Conservation (phyloP, 73 alveolate species). For the Diophrys appendiculata region DNA sequence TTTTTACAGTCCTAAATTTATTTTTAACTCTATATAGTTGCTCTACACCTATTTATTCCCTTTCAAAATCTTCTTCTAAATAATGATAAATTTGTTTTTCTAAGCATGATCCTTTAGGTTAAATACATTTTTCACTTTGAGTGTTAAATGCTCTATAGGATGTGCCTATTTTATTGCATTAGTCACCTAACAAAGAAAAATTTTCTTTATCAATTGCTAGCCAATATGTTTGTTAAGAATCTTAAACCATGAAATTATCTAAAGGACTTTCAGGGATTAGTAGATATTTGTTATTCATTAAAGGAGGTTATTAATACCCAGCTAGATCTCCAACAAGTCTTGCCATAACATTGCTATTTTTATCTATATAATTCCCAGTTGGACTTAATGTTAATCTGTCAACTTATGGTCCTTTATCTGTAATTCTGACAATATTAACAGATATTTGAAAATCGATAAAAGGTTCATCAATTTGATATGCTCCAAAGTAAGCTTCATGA, state of each 20-base stretch:
- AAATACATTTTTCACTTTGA: slow-evolving; percentile 62
- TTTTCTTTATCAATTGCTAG: slow-evolving; percentile 65
- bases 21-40: too few species aligned
- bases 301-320: slow-evolving; percentile 64
- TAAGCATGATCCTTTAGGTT: slow-evolving; percentile 62
- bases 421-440: slow-evolving; percentile 34
- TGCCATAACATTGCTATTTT: slow-evolving; percentile 43
- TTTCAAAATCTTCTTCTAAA: slow-evolving; percentile 41
- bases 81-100: slow-evolving; percentile 59
- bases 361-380: slow-evolving; percentile 7
- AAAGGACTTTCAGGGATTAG: slow-evolving; percentile 58
- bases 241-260: slow-evolving; percentile 34
- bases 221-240: slow-evolving; percentile 45
- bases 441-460: slow-evolving; percentile 50
- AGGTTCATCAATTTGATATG: slow-evolving; percentile 58
- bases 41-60: slow-evolving; percentile 21
- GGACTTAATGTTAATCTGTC: not conserved
- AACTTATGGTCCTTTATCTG: slow-evolving; percentile 17
- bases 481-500: slow-evolving; percentile 63
- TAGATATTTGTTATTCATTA: slow-evolving; percentile 45
- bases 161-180: slow-evolving; percentile 79
- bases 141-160: slow-evolving; percentile 63
- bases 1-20: too few species aligned
- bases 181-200: slow-evolving; percentile 65
- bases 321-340: slow-evolving; percentile 75